Base-by-base conservation (phyloP, 1,284 basidiomycete genomes). In the Leccinum subfulvum region DNA sequence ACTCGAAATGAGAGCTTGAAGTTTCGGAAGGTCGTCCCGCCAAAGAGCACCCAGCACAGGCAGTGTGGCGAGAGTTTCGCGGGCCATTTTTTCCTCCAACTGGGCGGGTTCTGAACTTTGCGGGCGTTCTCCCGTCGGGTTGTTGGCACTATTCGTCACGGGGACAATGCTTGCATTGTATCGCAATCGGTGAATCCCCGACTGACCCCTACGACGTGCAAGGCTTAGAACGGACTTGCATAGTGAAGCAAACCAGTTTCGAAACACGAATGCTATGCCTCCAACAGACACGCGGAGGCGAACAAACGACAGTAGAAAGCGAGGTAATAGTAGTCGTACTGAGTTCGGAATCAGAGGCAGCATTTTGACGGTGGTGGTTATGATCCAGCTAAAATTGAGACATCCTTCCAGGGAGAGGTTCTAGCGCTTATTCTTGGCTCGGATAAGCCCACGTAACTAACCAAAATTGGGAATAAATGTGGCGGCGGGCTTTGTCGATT, bases 191-290 rank as follows among this genome's bases (percentile, higher is more conserved):
- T n/a, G 57, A 16, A 56, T 58, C 1, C 26, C 37, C 3, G 54
- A 6, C 21, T 44, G 56, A 33, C 2, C 11, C 7, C 23, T 30
- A 33, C 21, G 16, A n/a, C 13, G 9, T 21, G 16, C 35, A 39
- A 53, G 47, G 2, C 23, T 26, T 30, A 51, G 52, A 13, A 68
- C 14, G 18, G 33, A 54, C 30, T 23, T 60, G 65, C 62, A 63
- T 14, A 71, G 4, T 6, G 58, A 60, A 14, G 62, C 39, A 23
- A 49, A 37, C 53, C 58, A 49, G 13, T 47, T 28, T 58, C 33
- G 56, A 57, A 71, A 33, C 11, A 28, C 2, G 8, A 49, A 1
- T 23, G 47, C 1, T 49, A 49, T 23, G 21, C 21, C 21, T 49
- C 47, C 47, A 49, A 49, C 9, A 23, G 47, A 49, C 18, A 9